These are phyloP conservation scores for Phytopythium mirpurense DNA, from an alignment of 352 stramenopile species.

Conservation along the genomic window DNA sequence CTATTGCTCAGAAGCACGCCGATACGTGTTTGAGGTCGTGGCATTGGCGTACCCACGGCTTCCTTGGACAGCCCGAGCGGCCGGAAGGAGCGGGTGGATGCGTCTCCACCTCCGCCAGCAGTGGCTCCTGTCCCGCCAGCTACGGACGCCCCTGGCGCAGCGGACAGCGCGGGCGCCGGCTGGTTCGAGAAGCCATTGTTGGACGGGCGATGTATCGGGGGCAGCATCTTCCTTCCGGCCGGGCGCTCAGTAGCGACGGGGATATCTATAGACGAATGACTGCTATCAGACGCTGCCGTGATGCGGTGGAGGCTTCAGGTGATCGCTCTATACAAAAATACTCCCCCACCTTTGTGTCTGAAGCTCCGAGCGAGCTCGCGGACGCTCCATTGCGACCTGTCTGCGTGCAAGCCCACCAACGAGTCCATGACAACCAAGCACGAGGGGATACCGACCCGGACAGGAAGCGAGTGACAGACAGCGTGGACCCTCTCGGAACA, in stretches of 20 bases:
- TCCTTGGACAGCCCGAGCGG: not conserved
- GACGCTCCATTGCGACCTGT: not conserved
- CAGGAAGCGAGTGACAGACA: not conserved
- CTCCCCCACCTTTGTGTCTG: not conserved
- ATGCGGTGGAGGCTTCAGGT: no score
- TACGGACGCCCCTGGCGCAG: not conserved
- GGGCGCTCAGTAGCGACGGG: no score
- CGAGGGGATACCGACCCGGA: not conserved
- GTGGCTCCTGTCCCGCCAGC: not conserved
- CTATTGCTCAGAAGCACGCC: not conserved
- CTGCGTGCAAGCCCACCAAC: not conserved
- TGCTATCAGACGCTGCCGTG: not conserved
- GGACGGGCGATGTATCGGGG: slow-evolving; percentile 1
- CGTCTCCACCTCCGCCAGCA: not conserved
- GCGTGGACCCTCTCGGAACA: not conserved
- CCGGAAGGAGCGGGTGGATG: not conserved
- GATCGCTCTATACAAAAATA: no score
- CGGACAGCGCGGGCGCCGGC: not conserved
- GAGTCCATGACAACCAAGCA: not conserved
- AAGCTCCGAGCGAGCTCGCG: not conserved
- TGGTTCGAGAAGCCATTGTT: slow-evolving; percentile 5
- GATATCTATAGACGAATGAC: not conserved
- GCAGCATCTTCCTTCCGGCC: slow-evolving; percentile 1
- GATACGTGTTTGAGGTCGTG: no score
- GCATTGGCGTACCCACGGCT: not conserved